A percentile compares a stretch with the other conserved stretches of the same genome.
Conservation (phyloP, 148 eudicot genomes). For the Arctostaphylos glauca region DNA sequence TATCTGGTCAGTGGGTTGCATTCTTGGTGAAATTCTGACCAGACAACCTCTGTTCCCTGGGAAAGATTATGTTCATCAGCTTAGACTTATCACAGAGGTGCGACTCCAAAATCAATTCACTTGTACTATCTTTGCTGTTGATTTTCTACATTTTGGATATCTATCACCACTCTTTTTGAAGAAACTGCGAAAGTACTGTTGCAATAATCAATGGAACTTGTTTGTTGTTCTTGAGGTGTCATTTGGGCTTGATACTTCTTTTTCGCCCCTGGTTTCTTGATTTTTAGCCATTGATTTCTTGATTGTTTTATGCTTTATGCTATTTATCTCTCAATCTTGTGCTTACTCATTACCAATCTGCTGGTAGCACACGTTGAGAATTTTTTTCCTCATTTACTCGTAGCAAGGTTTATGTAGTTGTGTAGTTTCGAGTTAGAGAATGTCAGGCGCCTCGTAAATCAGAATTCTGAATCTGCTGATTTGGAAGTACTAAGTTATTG, state of each 20-base stretch:
- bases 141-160: not conserved
- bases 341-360: not conserved
- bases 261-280: not conserved
- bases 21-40: conserved; percentile 75
- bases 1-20: conserved; percentile 96
- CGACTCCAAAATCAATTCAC: not conserved
- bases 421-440: not conserved
- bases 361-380: not conserved
- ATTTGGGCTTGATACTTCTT: not conserved
- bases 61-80: conserved; percentile 78
- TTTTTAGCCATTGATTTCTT: not conserved
- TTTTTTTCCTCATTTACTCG: not conserved
- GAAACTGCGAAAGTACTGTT: not conserved
- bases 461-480: not conserved
- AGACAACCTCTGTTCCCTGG: conserved; percentile 83
- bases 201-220: not conserved
- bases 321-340: not conserved
- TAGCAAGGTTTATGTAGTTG: not conserved
- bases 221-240: not conserved
- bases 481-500: not conserved
- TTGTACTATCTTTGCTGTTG: not conserved
- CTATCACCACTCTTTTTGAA: not conserved
- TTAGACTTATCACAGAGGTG: conserved; percentile 84
- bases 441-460: not conserved
- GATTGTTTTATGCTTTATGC: too few relatives aligned